Conservation (phyloP, 148 eudicot genomes). For the Drosera capensis region DNA sequence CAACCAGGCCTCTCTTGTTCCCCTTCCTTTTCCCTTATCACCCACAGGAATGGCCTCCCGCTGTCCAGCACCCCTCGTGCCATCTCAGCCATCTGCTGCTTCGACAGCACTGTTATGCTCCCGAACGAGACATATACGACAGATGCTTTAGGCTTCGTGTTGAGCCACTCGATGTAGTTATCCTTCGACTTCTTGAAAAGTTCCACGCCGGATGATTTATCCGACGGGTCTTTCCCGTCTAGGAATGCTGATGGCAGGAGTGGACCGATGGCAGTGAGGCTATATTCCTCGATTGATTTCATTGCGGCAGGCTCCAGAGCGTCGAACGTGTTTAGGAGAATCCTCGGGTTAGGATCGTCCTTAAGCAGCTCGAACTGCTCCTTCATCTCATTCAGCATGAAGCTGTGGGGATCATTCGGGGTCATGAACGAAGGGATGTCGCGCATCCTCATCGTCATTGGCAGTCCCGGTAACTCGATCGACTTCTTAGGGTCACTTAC, state of each 20-base stretch:
- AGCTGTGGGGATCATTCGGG: constrained; percentile 20
- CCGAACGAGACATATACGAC: constrained; percentile 68
- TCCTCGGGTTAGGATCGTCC: constrained; percentile 17
- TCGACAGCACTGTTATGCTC: constrained; percentile 19
- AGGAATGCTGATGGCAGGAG: constrained; percentile 26
- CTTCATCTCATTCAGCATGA: constrained; percentile 15
- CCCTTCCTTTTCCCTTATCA: constrained; percentile 20
- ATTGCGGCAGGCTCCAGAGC: constrained; percentile 34
- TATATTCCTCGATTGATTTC: constrained; percentile 15
- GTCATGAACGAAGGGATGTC: constrained; percentile 49
- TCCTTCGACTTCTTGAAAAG: constrained; percentile 12
- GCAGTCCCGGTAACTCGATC: constrained; percentile 28
- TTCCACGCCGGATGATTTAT: constrained; percentile 16
- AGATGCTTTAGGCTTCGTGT: constrained; percentile 28
- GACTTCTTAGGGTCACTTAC: constrained; percentile 21
- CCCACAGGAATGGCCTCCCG: constrained; percentile 54
- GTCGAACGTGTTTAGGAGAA: constrained; percentile 54
- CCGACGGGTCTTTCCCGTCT: constrained; percentile 17
- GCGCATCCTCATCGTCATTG: constrained; percentile 13
- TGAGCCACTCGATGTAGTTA: constrained; percentile 29
- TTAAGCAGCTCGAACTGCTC: constrained; percentile 24
- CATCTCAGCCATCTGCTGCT: constrained; percentile 31
- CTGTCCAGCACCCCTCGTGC: constrained; percentile 25
- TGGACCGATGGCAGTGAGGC: constrained; percentile 25
- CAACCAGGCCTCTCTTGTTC: constrained; percentile 17